Evolutionary conservation across 371 early-diverging fungal genomes (phyloP), one percentile per base, ranked within the genome.

Genomic region (Apophysomyces elegans): DNA sequence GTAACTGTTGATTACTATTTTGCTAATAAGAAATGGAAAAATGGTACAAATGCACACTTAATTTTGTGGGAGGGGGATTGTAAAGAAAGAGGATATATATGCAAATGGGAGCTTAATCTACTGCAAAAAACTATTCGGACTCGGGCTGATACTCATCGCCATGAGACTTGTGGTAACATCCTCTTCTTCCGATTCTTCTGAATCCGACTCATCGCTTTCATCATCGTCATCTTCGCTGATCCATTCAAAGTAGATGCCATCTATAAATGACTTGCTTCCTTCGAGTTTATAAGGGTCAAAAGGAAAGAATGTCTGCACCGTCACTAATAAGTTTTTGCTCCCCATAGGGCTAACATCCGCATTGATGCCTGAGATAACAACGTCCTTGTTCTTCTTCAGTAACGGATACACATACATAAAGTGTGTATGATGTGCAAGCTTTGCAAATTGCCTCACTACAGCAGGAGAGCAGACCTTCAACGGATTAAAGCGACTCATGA

Each of bases 221-320:
- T 59, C 60, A 18, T 59, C 60, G 38, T 39, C 60, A n/a, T 39
- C 39, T 4, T 45, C 39, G 8, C 38, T 43, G 7, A 59, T 84
- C 92, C 93, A 92, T 61, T 87, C 89, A 54, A 81, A 82, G 70
- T 93, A 91, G 6, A 91, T 84, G 11, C 65, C 61, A 12, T 87
- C 82, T 38, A 93, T 80, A 65, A 81, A 91, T 4, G 66, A 65
- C 26, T 78, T 80, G 58, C 91, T 90, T 63, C 84, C 78, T 32
- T 87, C 86, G 4, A 96, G 79, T n/a, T 87, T 80, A 71, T 93
- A 91, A 14, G 98, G 98, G 70, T 97, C 98, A 63, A 96, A 97
- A 6, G 98, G 98, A 76, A 97, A 97, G 72, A 96, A 96, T 0
- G 92, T 84, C 39, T 95, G 95, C 9, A 95, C 85, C 21, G 72